A percentile compares a stretch with the other conserved stretches of the same genome.
Evolutionary conservation across 2,329 filamentous ascomycete species (phyloP).

Genomic region (Exophiala xenobiotica): DNA sequence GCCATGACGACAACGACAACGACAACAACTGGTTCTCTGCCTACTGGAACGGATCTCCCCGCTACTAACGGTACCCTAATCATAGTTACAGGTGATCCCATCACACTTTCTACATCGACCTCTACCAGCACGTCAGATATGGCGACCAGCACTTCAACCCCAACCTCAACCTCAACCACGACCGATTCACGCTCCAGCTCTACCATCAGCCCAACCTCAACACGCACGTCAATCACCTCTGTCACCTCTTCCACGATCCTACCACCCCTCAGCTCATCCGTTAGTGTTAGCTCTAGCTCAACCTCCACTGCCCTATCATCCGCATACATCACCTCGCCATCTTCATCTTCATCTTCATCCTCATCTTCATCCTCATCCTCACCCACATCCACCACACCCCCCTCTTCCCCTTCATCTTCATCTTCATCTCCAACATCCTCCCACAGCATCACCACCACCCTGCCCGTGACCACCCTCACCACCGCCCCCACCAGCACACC

Average conservation of each 20-base stretch:
- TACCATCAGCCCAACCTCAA: background rate
- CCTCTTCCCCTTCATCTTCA: background rate
- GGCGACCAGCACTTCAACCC: background rate
- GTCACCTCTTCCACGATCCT: no score
- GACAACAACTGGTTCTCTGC: background rate
- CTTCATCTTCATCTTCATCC: slow-evolving; percentile 1
- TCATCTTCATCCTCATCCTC: background rate
- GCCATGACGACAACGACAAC: no score
- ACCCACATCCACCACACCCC: background rate
- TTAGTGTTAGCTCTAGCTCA: no score
- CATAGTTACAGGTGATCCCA: background rate
- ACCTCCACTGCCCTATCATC: no score
- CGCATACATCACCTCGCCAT: background rate
- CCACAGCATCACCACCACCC: background rate
- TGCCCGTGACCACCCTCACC: slow-evolving; percentile 4
- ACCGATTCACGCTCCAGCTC: background rate
- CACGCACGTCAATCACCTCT: no score
- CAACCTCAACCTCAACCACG: background rate
- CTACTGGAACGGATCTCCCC: background rate
- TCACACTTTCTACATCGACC: background rate
- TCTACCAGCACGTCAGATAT: background rate
- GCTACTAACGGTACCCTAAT: background rate
- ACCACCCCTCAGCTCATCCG: no score
- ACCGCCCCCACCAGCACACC: background rate
- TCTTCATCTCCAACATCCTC: background rate